A percentile compares a stretch with the other conserved stretches of the same genome.
phyloP scores from a whole-genome alignment of 1,284 basidiomycete genomes.

The Puccinia triticina region DNA sequence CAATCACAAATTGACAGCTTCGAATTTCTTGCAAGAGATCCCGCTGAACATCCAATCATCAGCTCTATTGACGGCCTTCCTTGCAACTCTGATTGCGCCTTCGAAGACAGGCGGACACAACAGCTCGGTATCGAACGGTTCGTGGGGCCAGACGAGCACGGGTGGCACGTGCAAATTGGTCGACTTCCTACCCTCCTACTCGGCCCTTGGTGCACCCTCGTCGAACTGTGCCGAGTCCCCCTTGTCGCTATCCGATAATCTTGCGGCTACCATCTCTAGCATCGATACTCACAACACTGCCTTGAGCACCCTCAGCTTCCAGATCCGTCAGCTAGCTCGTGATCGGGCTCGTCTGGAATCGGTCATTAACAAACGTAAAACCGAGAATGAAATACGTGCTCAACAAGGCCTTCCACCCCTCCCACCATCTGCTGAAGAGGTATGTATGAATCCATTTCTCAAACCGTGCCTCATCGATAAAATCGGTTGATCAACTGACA shows the following conservation, averaged over 20 bases:
- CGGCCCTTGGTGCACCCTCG: constrained; percentile 54
- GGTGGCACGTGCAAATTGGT: constrained; percentile 61
- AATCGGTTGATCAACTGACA: constrained; percentile 11
- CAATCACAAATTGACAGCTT: constrained; percentile 82
- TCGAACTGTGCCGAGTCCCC: constrained; percentile 56
- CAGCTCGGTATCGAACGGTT: constrained; percentile 52
- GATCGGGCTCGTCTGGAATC: constrained; percentile 80
- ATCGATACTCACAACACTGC: constrained; percentile 85
- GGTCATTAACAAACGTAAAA: constrained; percentile 78
- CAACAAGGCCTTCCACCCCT: constrained; percentile 83
- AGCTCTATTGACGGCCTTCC: constrained; percentile 79
- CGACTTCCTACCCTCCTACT: constrained; percentile 55
- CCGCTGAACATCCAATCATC: constrained; percentile 87
- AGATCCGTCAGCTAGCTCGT: constrained; percentile 84
- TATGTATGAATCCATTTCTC: constrained; percentile 57
- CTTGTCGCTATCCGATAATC: constrained; percentile 57
- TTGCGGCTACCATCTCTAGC: constrained; percentile 80
- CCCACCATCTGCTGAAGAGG: constrained; percentile 73
- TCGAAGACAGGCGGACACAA: constrained; percentile 55
- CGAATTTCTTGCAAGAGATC: constrained; percentile 84
- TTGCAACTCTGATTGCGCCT: constrained; percentile 70
- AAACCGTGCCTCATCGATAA: constrained; percentile 56
- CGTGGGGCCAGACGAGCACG: constrained; percentile 46
- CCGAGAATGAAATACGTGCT: constrained; percentile 81
- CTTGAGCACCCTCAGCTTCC: constrained; percentile 89